Base-by-base conservation (phyloP, 257 asterid genomes). In the Fraxinus quadrangulata region DNA sequence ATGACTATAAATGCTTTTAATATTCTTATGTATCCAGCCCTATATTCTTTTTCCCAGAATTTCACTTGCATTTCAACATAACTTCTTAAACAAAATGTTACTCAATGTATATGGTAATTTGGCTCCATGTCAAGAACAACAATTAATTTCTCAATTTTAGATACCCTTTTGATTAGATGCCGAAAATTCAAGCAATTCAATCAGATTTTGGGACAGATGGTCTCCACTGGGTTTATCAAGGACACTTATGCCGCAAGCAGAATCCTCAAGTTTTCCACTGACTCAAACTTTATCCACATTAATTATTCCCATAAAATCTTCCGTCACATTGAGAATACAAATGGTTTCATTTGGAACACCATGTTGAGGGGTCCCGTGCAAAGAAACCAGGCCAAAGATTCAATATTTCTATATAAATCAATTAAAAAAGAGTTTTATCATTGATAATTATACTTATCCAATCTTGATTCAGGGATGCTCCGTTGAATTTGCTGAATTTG, bases 221-320 rank as follows among this genome's bases (percentile, higher is more conserved):
- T 89, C 82, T 75, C 80, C 78, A 87, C 97, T 76, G 94, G 95
- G 28, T 80, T 91, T 36, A 74, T 94, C 81, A 86, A 80, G 81
- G 97, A 94, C 86, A 86, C 96, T 13, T 88, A 84, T 70, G 97
- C 96, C 12, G 97, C 97, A 6, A 90, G 97, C 86, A 87, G 92
- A 86, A 77, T 94, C 75, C 88, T 94, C 84, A 88, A 80, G 83
- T 87, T 87, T 21, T 90, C 95, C 75, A 83, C 97, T 0, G 83
- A 79, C 73, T 83, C 84, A 2, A 81, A 86, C 33, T 88, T 90
- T 80, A 47, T 90, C 75, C 84, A 77, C 73, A 75, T 89, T 56
- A 81, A 70, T 51, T 86, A 81, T 78, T 87, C 94, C 10, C 82
- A 76, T 49, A 90, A 82, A 78, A 86, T 92, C 78, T 92, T 94